Base-by-base conservation (phyloP, 768 basidiomycete species). In the Tephrocybe rancida region DNA sequence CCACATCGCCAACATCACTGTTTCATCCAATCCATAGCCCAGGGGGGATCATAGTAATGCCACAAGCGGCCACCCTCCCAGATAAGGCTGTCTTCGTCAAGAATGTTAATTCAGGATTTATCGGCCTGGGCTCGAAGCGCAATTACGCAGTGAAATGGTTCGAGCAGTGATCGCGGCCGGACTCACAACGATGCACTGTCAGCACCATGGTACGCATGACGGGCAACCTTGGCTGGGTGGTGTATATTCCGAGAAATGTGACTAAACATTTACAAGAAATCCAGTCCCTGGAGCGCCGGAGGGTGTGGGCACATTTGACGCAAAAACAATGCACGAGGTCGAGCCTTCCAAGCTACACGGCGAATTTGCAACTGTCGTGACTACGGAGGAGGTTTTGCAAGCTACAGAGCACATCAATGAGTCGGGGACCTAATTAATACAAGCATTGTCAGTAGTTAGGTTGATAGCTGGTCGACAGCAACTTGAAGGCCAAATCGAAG, bases 201-300 rank as follows among this genome's bases (percentile, higher is more conserved):
- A 62, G 58, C 55, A 63, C 65, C 5, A 64, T 63, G 1, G 59
- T 58, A 5, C 59, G 65, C 1, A 66, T 66, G 65, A 63, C 63
- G 9, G 60, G 48, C 5, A 63, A 66, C 44, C 39, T 66, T 19
- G 65, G 61, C 2, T 64, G 58, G 55, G 38, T 55, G 44, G 65
- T 62, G 9, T 57, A 54, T 37, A 13, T 66, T 24, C 48, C 58
- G 16, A 46, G 59, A 14, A 63, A 66, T 48, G 65, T 48, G n/a
- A 64, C 61, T 42, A 63, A 44, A 59, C 59, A 48, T 66, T 57
- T 44, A 59, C 58, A 26, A 53, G 55, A 2, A 49, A 52, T 5
- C 48, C 57, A 19, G 61, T 59, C 5, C 59, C 62, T 19, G 55
- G 62, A n/a, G 38, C 35, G 19, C 27, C 35, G 22, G 37, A 38